phyloP scores from a whole-genome alignment of 306 rosid genomes.

The Castanopsis chinensis region DNA sequence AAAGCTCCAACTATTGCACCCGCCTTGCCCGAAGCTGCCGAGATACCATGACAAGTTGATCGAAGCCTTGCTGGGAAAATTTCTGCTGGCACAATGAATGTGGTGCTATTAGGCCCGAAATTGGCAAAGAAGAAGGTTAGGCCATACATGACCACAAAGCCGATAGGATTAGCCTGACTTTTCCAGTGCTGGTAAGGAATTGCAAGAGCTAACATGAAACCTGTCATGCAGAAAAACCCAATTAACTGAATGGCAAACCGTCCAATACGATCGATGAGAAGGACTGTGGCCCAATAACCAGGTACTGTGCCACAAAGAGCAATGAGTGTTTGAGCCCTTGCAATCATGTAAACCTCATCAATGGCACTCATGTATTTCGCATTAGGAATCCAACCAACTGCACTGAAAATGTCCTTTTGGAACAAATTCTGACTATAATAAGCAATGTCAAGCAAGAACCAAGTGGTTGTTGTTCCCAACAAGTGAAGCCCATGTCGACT shows the following conservation, averaged over 20 bases:
- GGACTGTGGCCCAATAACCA: conserved; percentile 71
- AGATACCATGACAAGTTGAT: conserved; percentile 66
- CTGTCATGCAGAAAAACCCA: conserved; percentile 62
- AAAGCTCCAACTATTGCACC: conserved; percentile 72
- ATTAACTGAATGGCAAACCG: conserved; percentile 47
- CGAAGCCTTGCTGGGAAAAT: conserved; percentile 58
- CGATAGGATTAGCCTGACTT: neutral
- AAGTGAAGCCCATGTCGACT: conserved; percentile 51
- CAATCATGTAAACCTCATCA: conserved; percentile 55
- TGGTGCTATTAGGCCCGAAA: conserved; percentile 74
- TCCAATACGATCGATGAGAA: conserved; percentile 54
- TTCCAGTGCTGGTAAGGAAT: conserved; percentile 43
- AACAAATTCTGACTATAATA: conserved; percentile 50
- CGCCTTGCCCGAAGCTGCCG: conserved; percentile 57
- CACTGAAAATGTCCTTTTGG: conserved; percentile 66
- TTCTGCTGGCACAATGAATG: conserved; percentile 65
- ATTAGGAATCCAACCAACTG: conserved; percentile 48
- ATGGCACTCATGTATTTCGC: conserved; percentile 59
- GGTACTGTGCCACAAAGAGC: conserved; percentile 65
- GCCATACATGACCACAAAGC: conserved; percentile 49
- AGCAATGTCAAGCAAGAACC: conserved; percentile 73
- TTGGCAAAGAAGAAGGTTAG: conserved; percentile 74
- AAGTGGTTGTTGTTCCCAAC: conserved; percentile 55
- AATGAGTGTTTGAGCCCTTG: conserved; percentile 56
- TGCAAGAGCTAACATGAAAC: conserved; percentile 46